Percentiles rank a stretch among this genome's conserved stretches.
Evolutionary conservation across 2,329 filamentous ascomycete genomes (phyloP).

Genomic region (Scolecobasidium constrictum): DNA sequence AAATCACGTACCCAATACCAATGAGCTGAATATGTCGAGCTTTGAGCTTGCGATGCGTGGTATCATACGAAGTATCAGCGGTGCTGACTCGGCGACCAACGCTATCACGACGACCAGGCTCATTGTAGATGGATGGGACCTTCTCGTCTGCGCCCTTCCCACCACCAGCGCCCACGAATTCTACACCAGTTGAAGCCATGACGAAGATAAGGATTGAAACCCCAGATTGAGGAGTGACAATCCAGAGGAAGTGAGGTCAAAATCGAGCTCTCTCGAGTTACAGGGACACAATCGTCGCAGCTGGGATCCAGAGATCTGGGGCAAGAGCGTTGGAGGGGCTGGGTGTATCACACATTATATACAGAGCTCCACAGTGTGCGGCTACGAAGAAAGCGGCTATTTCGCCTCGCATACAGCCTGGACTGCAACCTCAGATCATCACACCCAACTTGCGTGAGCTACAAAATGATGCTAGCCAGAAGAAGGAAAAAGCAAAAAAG

Average conservation of each 20-base stretch:
- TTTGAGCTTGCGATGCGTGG: conserved; percentile 33
- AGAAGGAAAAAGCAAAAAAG: too few species aligned
- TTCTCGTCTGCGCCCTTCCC: conserved; percentile 20
- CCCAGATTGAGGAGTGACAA: background rate
- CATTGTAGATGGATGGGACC: conserved; percentile 12
- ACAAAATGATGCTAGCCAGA: too few species aligned
- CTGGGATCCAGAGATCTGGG: background rate
- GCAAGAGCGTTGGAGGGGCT: background rate
- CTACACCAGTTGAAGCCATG: conserved; percentile 25
- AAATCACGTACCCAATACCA: conserved; percentile 17
- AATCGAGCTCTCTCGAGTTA: background rate
- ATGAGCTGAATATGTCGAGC: conserved; percentile 37
- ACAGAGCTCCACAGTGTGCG: too few species aligned
- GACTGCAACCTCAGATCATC: too few species aligned
- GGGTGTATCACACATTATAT: too few species aligned
- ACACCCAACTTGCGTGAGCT: too few species aligned
- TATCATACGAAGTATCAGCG: conserved; percentile 22
- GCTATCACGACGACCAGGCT: conserved; percentile 11
- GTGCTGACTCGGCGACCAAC: conserved; percentile 7
- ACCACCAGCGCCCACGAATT: conserved; percentile 5
- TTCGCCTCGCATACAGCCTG: too few species aligned
- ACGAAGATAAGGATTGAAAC: conserved; percentile 1
- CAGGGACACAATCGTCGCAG: background rate
- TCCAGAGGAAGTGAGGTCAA: background rate
- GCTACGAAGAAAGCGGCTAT: too few species aligned